Evolutionary conservation across 352 stramenopile genomes (phyloP), one percentile per base, ranked within the genome.

Genomic region (Pythium apleroticum): DNA sequence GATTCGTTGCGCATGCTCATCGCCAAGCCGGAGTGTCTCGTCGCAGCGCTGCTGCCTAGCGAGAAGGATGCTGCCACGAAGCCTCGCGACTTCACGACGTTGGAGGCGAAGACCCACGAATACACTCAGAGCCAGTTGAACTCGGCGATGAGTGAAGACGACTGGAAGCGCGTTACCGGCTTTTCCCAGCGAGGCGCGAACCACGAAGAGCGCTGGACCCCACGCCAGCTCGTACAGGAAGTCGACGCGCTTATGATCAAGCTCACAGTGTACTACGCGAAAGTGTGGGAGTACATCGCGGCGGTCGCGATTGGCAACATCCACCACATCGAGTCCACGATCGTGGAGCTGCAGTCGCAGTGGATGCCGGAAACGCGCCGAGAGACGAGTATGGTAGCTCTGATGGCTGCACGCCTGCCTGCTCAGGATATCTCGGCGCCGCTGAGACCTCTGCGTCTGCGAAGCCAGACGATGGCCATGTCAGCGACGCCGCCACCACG

Each of bases 211-310:
- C 31, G n/a, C 22, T 71, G 65, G 57, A 62, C 73, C 12, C 58
- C 65, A 27, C 49, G 24, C 10, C 46, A 52, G 27, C 56, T 68
- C 22, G 39, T 35, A 8, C 52, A 61, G 11, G 54, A 71, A 46
- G 70, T 74, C 9, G 77, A 89, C 52, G 41, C 67, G 54, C 74
- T 81, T 71, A 77, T 90, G 74, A 57, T 79, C 24, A 90, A 90
- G 70, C 60, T 80, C 25, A 61, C 66, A 58, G 43, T 89, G 20
- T 81, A 82, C 57, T 84, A 89, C 63, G 76, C 77, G 65, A 68
- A 67, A 3, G 25, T 90, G 66, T 93, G 84, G 84, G 72, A 75
- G 49, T 77, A 76, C 46, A 63, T 88, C 9, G 76, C 66, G 55
- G 50, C 53, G 9, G 45, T 68, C n/a, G 83, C 75, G 35, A 68